Conservation (phyloP, 805 yeast species). For the Candida oleophila region DNA sequence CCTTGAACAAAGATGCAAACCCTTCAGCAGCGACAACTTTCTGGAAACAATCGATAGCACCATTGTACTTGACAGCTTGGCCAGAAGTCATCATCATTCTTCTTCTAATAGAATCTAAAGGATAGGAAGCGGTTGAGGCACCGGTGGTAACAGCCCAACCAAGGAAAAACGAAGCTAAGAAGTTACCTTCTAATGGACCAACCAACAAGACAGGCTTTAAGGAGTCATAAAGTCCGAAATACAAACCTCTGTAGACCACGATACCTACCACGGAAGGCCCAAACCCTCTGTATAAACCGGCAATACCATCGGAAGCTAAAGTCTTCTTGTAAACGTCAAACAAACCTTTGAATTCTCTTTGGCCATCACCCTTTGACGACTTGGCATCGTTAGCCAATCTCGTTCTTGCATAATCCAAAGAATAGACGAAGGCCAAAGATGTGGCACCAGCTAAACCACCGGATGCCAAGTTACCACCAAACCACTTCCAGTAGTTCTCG, state of each 20-base stretch:
- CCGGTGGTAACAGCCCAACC: slow-evolving; percentile 28
- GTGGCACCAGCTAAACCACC: slow-evolving; percentile 30
- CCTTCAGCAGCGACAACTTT: slow-evolving; percentile 26
- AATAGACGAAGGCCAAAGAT: slow-evolving; percentile 26
- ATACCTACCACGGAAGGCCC: slow-evolving; percentile 25
- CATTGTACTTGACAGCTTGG: slow-evolving; percentile 25
- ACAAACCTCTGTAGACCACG: slow-evolving; percentile 28
- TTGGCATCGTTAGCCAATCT: slow-evolving; percentile 28
- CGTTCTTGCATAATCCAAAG: slow-evolving; percentile 28
- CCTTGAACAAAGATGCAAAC: slow-evolving; percentile 23
- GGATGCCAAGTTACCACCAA: slow-evolving; percentile 28
- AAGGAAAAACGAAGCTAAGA: slow-evolving; percentile 25
- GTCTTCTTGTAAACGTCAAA: slow-evolving; percentile 27
- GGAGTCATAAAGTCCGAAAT: slow-evolving; percentile 27
- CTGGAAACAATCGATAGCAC: slow-evolving; percentile 25
- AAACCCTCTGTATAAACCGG: slow-evolving; percentile 28
- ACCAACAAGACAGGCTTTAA: slow-evolving; percentile 26
- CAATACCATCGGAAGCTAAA: slow-evolving; percentile 26
- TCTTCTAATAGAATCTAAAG: slow-evolving; percentile 27
- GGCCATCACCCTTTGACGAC: slow-evolving; percentile 23
- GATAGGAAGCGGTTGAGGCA: slow-evolving; percentile 27
- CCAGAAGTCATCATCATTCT: slow-evolving; percentile 29
- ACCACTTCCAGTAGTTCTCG: slow-evolving; percentile 23
- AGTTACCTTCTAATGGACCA: slow-evolving; percentile 26
- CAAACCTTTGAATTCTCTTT: slow-evolving; percentile 26